Evolutionary conservation across 73 alveolate genomes (phyloP).

Genomic region (Breviolum minutum): DNA sequence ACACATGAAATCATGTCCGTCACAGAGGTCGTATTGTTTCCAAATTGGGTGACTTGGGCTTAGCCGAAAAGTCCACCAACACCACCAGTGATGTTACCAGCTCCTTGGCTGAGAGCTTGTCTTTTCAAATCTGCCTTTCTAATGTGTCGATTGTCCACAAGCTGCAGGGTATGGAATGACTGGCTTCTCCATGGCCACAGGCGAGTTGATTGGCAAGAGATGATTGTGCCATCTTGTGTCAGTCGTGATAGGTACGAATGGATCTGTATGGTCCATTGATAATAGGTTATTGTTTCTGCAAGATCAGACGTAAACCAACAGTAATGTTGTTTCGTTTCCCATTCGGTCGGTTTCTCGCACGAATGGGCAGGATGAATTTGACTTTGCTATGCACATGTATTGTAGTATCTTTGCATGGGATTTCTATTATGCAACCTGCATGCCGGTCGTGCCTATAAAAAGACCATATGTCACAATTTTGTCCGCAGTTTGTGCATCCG

Average conservation of each 20-base stretch:
- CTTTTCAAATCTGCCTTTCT: too few species aligned
- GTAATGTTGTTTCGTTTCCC: too few species aligned
- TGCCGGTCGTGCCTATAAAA: too few species aligned
- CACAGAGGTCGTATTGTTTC: slow-evolving; percentile 57
- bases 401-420: too few species aligned
- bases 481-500: too few species aligned
- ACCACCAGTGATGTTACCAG: slow-evolving; percentile 82
- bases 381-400: too few species aligned
- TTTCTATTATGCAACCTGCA: too few species aligned
- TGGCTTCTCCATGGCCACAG: slow-evolving; percentile 84
- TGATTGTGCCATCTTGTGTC: not conserved
- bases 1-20: not conserved
- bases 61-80: slow-evolving; percentile 72
- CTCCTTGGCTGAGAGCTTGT: not conserved
- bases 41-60: slow-evolving; percentile 77
- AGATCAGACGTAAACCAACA: too few species aligned
- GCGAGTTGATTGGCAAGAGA: not conserved
- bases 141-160: not conserved
- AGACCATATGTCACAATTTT: too few species aligned
- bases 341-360: too few species aligned
- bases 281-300: not conserved
- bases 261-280: not conserved
- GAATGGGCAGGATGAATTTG: too few species aligned
- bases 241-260: too few species aligned
- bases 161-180: slow-evolving; percentile 68